Evolutionary conservation across 2,329 filamentous ascomycete species (phyloP).

Genomic region (Ophidiomyces ophidiicola): DNA sequence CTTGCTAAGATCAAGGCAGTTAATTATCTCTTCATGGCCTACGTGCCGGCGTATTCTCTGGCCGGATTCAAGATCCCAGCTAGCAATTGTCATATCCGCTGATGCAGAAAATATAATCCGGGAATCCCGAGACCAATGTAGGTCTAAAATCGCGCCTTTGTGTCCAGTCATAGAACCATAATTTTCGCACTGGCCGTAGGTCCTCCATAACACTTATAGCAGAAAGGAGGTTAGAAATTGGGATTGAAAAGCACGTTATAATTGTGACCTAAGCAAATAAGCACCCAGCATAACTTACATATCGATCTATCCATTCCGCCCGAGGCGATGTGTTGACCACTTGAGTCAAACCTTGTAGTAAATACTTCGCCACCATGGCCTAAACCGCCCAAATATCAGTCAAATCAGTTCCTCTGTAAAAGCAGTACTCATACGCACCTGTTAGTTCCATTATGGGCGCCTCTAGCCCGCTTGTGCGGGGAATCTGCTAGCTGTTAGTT

Average conservation of each 20-base stretch:
- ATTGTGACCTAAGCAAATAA: background rate
- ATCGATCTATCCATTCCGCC: conserved; percentile 92
- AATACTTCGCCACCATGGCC: conserved; percentile 74
- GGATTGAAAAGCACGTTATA: background rate
- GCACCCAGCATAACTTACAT: conserved; percentile 41
- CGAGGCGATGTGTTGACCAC: conserved; percentile 79
- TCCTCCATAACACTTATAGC: conserved; percentile 75
- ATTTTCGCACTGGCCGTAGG: conserved; percentile 86
- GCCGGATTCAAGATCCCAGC: conserved; percentile 91
- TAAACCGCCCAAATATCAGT: conserved; percentile 17
- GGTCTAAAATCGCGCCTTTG: conserved; percentile 76
- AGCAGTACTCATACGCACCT: conserved; percentile 40
- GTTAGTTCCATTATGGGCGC: conserved; percentile 90
- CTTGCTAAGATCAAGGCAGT: conserved; percentile 75
- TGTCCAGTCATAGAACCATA: conserved; percentile 82
- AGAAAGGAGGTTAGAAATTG: background rate
- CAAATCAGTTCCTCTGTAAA: background rate
- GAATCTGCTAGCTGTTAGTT: conserved; percentile 42
- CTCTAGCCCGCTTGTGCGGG: conserved; percentile 69
- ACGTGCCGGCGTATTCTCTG: conserved; percentile 80
- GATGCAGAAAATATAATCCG: conserved; percentile 83
- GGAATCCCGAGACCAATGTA: conserved; percentile 95
- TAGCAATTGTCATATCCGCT: conserved; percentile 83
- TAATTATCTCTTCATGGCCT: conserved; percentile 93
- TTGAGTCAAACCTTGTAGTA: conserved; percentile 75